Percentiles rank a stretch among this genome's conserved stretches.
Evolutionary conservation across 2,329 filamentous ascomycete species (phyloP).

Genomic region (Trichoderma aggressivum): DNA sequence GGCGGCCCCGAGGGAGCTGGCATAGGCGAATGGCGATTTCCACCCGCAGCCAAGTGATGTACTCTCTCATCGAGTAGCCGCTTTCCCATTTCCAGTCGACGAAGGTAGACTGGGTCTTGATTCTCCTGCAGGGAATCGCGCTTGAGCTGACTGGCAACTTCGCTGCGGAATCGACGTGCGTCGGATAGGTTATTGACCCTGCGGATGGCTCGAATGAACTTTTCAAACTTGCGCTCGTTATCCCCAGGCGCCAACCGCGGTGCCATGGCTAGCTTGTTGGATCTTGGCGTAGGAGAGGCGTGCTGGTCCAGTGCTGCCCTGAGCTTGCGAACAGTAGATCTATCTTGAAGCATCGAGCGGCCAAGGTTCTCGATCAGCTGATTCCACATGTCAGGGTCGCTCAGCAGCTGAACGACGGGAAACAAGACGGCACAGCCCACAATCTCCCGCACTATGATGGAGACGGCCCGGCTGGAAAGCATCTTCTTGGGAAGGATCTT

Average conservation of each 20-base stretch:
- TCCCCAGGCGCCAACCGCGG: conserved; percentile 79
- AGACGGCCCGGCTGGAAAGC: conserved; percentile 75
- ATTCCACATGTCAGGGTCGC: conserved; percentile 97
- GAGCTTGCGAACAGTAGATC: conserved; percentile 89
- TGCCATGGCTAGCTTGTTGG: conserved; percentile 63
- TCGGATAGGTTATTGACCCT: conserved; percentile 90
- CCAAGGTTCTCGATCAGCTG: conserved; percentile 89
- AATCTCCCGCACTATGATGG: conserved; percentile 79
- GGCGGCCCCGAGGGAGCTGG: conserved; percentile 26
- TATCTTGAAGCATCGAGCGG: conserved; percentile 83
- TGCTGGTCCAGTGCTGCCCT: conserved; percentile 92
- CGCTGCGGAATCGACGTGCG: conserved; percentile 84
- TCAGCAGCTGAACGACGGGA: conserved; percentile 73
- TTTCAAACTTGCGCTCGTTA: conserved; percentile 88
- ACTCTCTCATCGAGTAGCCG: conserved; percentile 87
- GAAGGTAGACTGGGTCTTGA: conserved; percentile 81
- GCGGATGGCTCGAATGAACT: conserved; percentile 84
- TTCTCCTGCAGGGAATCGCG: conserved; percentile 74
- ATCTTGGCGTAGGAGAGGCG: conserved; percentile 73
- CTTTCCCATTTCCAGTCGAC: conserved; percentile 88
- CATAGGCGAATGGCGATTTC: conserved; percentile 42
- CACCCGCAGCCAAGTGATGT: conserved; percentile 69
- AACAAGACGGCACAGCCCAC: conserved; percentile 88
- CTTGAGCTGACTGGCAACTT: conserved; percentile 88
- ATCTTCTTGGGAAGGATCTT: conserved; percentile 69